phyloP scores from a whole-genome alignment of 2,329 filamentous ascomycete species.

The Grosmannia huntii region DNA sequence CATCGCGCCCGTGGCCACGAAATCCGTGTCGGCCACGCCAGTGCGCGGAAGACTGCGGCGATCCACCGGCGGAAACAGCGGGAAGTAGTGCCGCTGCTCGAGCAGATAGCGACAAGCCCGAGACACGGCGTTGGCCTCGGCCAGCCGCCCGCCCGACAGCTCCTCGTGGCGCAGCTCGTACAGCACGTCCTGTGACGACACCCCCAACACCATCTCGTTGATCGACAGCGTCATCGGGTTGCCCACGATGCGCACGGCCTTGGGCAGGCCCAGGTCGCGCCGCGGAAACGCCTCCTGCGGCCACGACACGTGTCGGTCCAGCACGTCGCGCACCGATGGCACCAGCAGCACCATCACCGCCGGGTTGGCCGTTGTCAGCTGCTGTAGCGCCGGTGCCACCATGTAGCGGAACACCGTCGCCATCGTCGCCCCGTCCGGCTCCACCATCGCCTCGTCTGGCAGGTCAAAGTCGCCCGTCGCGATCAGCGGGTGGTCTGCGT shows the following conservation, averaged over 20 bases:
- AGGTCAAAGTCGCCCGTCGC: conserved; percentile 69
- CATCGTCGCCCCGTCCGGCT: conserved; percentile 71
- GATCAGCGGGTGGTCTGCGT: conserved; percentile 79
- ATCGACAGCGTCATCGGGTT: conserved; percentile 84
- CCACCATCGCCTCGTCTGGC: conserved; percentile 48
- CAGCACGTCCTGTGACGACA: conserved; percentile 74
- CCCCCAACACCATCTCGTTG: conserved; percentile 73
- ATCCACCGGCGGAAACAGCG: conserved; percentile 70
- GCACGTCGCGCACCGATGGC: conserved; percentile 70
- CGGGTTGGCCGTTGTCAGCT: conserved; percentile 58
- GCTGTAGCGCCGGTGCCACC: conserved; percentile 60
- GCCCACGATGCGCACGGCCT: conserved; percentile 63
- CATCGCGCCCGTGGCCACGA: conserved; percentile 57
- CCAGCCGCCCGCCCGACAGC: conserved; percentile 38
- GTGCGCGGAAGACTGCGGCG: conserved; percentile 54
- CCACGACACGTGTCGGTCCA: conserved; percentile 78
- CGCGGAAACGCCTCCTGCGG: conserved; percentile 51
- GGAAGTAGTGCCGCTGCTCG: conserved; percentile 84
- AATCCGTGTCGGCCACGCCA: conserved; percentile 44
- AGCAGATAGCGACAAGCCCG: conserved; percentile 67
- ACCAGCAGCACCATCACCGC: conserved; percentile 67
- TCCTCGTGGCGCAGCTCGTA: conserved; percentile 73
- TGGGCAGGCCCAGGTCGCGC: conserved; percentile 67
- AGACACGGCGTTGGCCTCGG: conserved; percentile 47
- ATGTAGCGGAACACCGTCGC: conserved; percentile 71